These are phyloP conservation scores for Phaeoacremonium minimum DNA, from an alignment of 2,329 filamentous ascomycete species.

Conservation along the genomic window DNA sequence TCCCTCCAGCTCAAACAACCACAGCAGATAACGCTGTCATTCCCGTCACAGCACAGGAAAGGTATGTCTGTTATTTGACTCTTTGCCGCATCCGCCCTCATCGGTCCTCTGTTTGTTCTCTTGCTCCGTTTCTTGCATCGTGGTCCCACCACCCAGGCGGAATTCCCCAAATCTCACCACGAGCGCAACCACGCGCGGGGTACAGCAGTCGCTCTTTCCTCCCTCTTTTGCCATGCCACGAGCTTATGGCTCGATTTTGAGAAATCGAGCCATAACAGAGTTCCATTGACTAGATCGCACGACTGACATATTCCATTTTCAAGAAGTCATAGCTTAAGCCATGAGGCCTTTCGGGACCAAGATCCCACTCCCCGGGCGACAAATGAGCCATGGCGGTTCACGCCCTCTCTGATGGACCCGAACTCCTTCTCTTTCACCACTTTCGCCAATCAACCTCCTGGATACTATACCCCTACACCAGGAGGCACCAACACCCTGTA, in stretches of 20 bases:
- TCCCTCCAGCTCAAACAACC: constrained; percentile 29
- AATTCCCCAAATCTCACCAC: constrained; percentile 3
- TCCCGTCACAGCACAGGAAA: constrained; percentile 21
- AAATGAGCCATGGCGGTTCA: constrained; percentile 82
- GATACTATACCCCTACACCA: constrained; percentile 85
- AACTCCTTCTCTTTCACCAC: constrained; percentile 75
- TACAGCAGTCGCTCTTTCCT: neutral
- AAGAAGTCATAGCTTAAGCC: constrained; percentile 40
- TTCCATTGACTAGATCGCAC: neutral
- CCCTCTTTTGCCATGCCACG: neutral
- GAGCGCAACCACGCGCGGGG: constrained; percentile 1
- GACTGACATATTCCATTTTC: neutral
- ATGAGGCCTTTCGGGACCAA: constrained; percentile 57
- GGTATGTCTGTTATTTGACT: constrained; percentile 16
- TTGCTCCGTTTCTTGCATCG: too few species aligned
- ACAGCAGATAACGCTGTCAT: constrained; percentile 24
- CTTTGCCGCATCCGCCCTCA: too few species aligned
- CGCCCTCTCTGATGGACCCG: constrained; percentile 82
- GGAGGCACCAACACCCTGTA: constrained; percentile 77
- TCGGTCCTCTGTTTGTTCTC: too few species aligned
- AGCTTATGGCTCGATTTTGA: constrained; percentile 3
- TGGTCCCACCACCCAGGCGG: too few species aligned
- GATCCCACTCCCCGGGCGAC: constrained; percentile 79
- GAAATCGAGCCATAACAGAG: too few species aligned
- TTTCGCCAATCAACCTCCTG: constrained; percentile 75